Evolutionary conservation across 805 yeast species (phyloP).

Genomic region (Candida insectorum): DNA sequence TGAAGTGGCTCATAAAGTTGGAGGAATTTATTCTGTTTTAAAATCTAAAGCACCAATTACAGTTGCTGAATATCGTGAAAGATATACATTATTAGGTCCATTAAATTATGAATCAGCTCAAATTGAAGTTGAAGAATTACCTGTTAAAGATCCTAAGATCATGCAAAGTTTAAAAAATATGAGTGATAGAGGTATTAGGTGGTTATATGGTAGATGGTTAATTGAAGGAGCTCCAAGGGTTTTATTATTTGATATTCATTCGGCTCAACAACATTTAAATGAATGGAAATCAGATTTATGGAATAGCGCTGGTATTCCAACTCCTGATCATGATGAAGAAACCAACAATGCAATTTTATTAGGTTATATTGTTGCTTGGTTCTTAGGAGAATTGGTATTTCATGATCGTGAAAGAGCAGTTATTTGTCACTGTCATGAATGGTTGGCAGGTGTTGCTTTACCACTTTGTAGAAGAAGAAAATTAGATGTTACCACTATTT

Average conservation of each 20-base stretch:
- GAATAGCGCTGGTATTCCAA: constrained; percentile 88
- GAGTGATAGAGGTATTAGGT: constrained; percentile 76
- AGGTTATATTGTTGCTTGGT: constrained; percentile 96
- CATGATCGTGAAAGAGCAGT: constrained; percentile 85
- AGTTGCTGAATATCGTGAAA: constrained; percentile 83
- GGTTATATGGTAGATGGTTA: constrained; percentile 92
- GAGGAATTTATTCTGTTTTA: constrained; percentile 95
- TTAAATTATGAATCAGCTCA: constrained; percentile 69
- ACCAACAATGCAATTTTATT: constrained; percentile 88
- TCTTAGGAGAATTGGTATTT: constrained; percentile 87
- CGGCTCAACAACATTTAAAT: constrained; percentile 64
- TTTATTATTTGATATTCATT: constrained; percentile 76
- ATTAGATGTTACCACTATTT: constrained; percentile 90
- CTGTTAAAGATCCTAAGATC: constrained; percentile 52
- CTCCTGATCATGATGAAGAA: constrained; percentile 85
- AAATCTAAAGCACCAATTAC: constrained; percentile 97
- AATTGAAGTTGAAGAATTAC: constrained; percentile 77
- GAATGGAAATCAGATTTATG: constrained; percentile 96
- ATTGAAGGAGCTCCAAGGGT: constrained; percentile 98
- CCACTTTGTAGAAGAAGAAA: constrained; percentile 90
- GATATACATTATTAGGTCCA: constrained; percentile 87
- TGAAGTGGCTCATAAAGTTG: constrained; percentile 96
- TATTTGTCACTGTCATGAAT: constrained; percentile 92
- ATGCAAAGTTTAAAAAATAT: constrained; percentile 69
- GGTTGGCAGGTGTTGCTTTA: constrained; percentile 96